A percentile compares a stretch with the other conserved stretches of the same genome.
Evolutionary conservation across 768 basidiomycete species (phyloP).

Genomic region (Boletus barrowsii): DNA sequence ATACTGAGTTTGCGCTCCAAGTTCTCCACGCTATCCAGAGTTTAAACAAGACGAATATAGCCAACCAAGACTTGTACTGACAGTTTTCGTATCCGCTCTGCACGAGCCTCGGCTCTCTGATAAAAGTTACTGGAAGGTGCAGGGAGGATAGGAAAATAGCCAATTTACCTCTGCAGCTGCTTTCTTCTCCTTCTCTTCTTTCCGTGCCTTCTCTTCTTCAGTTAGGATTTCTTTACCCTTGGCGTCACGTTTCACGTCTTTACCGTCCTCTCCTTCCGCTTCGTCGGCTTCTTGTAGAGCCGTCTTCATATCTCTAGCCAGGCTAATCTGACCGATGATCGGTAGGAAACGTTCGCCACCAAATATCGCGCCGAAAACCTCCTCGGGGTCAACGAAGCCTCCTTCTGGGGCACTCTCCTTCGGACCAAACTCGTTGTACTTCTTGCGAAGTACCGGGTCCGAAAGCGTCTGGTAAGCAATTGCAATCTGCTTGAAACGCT

Average conservation of each 20-base stretch:
- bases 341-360: constrained; percentile 84
- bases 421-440: constrained; percentile 90
- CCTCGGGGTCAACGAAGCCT: constrained; percentile 85
- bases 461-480: constrained; percentile 88
- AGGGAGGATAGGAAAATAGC: neutral
- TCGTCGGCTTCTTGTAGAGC: constrained; percentile 87
- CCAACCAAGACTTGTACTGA: constrained; percentile 4
- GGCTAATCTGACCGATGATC: constrained; percentile 84
- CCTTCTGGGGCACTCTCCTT: constrained; percentile 81
- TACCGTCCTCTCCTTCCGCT: constrained; percentile 46
- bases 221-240: constrained; percentile 52
- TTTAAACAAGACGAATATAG: constrained; percentile 1
- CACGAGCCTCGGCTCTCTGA: constrained; percentile 78
- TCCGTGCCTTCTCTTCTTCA: constrained; percentile 71
- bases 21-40: constrained; percentile 49
- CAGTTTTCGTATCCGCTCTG: constrained; percentile 72
- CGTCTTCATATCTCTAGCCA: constrained; percentile 90
- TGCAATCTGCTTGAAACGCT: constrained; percentile 87
- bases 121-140: constrained; percentile 9
- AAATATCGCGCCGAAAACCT: constrained; percentile 79
- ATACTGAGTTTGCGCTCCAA: constrained; percentile 81
- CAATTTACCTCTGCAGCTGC: constrained; percentile 60
- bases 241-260: constrained; percentile 45
- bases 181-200: constrained; percentile 69
- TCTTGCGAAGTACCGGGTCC: constrained; percentile 68